A percentile compares a stretch with the other conserved stretches of the same genome.
Conservation (phyloP, 805 yeast species). For the Candida methanosorbosa region DNA sequence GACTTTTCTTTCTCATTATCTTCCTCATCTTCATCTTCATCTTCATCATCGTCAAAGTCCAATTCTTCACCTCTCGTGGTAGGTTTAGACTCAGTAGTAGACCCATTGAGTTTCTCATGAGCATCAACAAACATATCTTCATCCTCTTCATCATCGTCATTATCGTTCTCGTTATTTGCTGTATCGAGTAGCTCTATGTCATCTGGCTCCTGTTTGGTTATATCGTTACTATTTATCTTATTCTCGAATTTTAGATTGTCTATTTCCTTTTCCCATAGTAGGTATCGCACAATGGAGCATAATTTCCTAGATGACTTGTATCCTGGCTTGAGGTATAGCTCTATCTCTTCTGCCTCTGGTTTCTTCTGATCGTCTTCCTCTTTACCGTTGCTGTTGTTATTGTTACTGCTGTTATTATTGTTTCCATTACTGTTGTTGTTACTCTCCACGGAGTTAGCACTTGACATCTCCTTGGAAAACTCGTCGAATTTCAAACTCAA, state of each 20-base stretch:
- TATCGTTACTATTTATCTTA: no score
- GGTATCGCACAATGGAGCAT: slow-evolving; percentile 57
- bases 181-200: slow-evolving; percentile 4
- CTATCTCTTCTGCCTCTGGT: slow-evolving; percentile 15
- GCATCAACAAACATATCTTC: slow-evolving; percentile 16
- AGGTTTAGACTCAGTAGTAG: neutral
- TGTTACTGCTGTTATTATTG: slow-evolving; percentile 1
- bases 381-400: slow-evolving; percentile 8
- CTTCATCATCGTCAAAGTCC: slow-evolving; percentile 24
- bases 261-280: slow-evolving; percentile 65
- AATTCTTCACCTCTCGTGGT: slow-evolving; percentile 20
- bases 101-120: slow-evolving; percentile 3
- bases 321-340: slow-evolving; percentile 37
- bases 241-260: no score
- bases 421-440: neutral
- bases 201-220: slow-evolving; percentile 44
- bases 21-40: slow-evolving; percentile 11
- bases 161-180: slow-evolving; percentile 20
- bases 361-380: slow-evolving; percentile 3
- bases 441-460: neutral
- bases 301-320: slow-evolving; percentile 41
- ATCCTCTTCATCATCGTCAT: slow-evolving; percentile 22
- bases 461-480: neutral
- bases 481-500: slow-evolving; percentile 19
- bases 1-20: slow-evolving; percentile 5